Conservation (phyloP, 148 eudicot genomes). For the Polygonum aviculare region DNA sequence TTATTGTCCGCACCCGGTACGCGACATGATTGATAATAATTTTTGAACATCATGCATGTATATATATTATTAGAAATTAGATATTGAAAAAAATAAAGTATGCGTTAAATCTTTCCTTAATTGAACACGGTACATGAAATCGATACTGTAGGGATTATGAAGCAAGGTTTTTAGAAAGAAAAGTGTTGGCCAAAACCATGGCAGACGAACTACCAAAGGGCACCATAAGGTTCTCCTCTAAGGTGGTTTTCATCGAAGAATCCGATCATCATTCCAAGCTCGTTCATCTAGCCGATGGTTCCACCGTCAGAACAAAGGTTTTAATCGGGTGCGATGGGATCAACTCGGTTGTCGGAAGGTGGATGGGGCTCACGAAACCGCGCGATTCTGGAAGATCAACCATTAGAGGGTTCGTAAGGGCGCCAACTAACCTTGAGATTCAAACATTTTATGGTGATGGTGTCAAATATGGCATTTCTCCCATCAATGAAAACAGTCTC, state of each 20-base stretch:
- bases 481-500: constrained; percentile 19
- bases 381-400: constrained; percentile 5
- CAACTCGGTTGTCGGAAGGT: constrained; percentile 17
- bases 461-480: constrained; percentile 23
- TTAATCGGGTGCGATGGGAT: constrained; percentile 52
- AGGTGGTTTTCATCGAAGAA: too few species aligned
- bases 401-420: constrained; percentile 2
- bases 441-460: constrained; percentile 24
- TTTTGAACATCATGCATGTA: too few species aligned
- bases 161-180: constrained; percentile 28
- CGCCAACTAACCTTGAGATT: not conserved
- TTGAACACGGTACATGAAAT: too few species aligned
- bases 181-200: constrained; percentile 31
- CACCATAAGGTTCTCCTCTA: too few species aligned
- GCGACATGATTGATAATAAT: too few species aligned
- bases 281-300: too few species aligned
- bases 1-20: too few species aligned
- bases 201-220: constrained; percentile 37
- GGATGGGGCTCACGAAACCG: constrained; percentile 13
- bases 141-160: not conserved
- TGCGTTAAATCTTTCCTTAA: too few species aligned
- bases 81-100: too few species aligned
- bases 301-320: constrained; percentile 20
- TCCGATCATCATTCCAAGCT: too few species aligned
- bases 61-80: too few species aligned